Conservation (phyloP, 129 eudicot species). For the Flaveria robusta region DNA sequence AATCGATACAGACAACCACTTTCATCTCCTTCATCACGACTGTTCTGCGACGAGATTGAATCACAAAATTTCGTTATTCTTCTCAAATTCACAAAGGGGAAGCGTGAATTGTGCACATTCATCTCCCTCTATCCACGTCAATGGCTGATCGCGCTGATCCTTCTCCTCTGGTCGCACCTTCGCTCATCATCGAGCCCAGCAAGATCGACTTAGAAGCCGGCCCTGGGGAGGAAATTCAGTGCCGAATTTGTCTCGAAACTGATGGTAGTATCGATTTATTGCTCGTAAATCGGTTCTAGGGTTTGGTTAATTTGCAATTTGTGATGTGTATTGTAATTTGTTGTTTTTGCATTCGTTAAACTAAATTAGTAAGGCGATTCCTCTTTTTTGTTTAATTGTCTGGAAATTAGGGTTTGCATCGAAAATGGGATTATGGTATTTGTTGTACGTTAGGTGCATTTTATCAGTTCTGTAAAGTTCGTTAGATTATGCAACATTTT, state of each 20-base stretch:
- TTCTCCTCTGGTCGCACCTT: slow-evolving; percentile 69
- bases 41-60: not conserved
- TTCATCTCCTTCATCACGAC: not conserved
- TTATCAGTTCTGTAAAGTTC: not conserved
- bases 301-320: slow-evolving; percentile 6
- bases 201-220: slow-evolving; percentile 97
- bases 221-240: slow-evolving; percentile 90
- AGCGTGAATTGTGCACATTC: slow-evolving; percentile 8
- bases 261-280: slow-evolving; percentile 57
- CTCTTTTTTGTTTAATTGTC: slow-evolving; percentile 12
- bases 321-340: not conserved
- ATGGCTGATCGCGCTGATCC: slow-evolving; percentile 66
- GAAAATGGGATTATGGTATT: not conserved
- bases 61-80: slow-evolving; percentile 21
- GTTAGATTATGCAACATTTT: not conserved
- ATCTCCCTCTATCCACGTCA: slow-evolving; percentile 25
- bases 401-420: slow-evolving; percentile 19
- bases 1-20: slow-evolving; percentile 4
- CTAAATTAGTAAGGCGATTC: not conserved
- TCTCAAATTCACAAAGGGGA: slow-evolving; percentile 9
- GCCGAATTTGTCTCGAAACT: slow-evolving; percentile 95
- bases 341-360: slow-evolving; percentile 2
- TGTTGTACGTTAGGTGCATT: not conserved
- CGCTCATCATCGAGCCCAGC: slow-evolving; percentile 39
- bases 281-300: slow-evolving; percentile 29